Base-by-base conservation (phyloP, 2,329 filamentous ascomycete genomes). In the Malbranchea zuffiana region DNA sequence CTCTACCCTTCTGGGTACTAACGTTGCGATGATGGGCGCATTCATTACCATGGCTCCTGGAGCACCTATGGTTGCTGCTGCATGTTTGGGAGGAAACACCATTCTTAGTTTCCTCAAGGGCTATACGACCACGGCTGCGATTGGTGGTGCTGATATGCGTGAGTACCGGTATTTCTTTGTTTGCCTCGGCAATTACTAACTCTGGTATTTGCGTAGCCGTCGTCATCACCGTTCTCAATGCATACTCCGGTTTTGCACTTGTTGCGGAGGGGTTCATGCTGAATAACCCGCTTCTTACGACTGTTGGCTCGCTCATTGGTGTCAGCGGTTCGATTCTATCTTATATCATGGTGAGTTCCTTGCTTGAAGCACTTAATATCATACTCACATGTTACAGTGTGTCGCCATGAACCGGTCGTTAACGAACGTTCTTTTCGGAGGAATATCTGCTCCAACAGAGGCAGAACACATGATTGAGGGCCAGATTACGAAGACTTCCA, bases 261-360 rank as follows among this genome's bases (percentile, higher is more conserved):
- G 84, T 94, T 0, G 85, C 86, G 0, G 85, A 94, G 59, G 86
- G 86, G 0, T 80, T 93, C 56, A 94, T 94, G 86, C 68, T 94
- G 10, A 78, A 90, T 47, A 93, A 92, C 41, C 76, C 85, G 0
- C 69, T 94, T 1, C 68, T 94, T 1, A 92, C 84, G 0, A 86
- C 81, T 0, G 80, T 93, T 3, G 85, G 86, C 2, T 83, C 84
- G 0, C 67, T 94, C 2, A 94, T 94, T 28, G 86, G 86, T 29
- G 83, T 90, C 1, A 87, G 80, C 8, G 86, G 86, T 37, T 90
- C 82, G 0, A 92, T 93, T 44, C 72, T 94, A 4, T 90, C 83
- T 0, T 88, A 88, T 57, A 82, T 90, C 47, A 75, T 76, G 72
- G 57, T 56, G 47, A 21, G 39, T 42, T 13, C 18, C 23, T 25